These are phyloP conservation scores for Astrothelium macrocarpum DNA, from an alignment of 495 filamentous ascomycete species.

Conservation along the genomic window DNA sequence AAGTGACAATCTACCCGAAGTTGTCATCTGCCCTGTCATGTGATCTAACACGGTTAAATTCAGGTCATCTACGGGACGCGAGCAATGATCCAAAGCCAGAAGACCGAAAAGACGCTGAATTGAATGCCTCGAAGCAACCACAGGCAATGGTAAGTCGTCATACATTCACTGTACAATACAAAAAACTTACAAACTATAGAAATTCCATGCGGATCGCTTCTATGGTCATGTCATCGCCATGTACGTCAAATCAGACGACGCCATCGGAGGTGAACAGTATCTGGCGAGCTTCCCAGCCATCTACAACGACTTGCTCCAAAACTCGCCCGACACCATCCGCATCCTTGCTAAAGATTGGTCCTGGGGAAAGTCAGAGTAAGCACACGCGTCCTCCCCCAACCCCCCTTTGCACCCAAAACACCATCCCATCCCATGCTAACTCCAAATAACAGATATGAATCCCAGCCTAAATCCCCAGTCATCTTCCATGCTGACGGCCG, in stretches of 20 bases:
- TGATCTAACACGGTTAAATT: background rate
- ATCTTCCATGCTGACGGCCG: background rate
- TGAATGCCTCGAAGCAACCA: slow-evolving; percentile 23
- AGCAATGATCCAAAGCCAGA: slow-evolving; percentile 15
- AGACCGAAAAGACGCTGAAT: slow-evolving; percentile 17
- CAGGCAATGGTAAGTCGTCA: slow-evolving; percentile 18
- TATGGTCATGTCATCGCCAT: slow-evolving; percentile 23
- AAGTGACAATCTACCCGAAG: slow-evolving; percentile 3
- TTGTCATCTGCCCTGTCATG: background rate
- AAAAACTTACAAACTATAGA: slow-evolving; percentile 9
- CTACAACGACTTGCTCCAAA: slow-evolving; percentile 22
- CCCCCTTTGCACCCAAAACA: background rate
- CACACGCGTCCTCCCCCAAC: no score
- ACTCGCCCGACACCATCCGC: slow-evolving; percentile 9
- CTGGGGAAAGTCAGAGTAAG: slow-evolving; percentile 2
- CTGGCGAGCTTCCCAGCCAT: slow-evolving; percentile 19
- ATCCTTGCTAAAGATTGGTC: background rate
- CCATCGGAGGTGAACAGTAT: slow-evolving; percentile 22
- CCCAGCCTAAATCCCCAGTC: background rate
- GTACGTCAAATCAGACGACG: slow-evolving; percentile 19
- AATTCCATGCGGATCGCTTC: slow-evolving; percentile 23
- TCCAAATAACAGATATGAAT: background rate
- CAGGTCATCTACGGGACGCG: slow-evolving; percentile 24
- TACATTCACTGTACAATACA: background rate
- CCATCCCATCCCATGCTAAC: background rate